Conservation (phyloP, 1,284 basidiomycete genomes). For the Pascua guehoae region DNA sequence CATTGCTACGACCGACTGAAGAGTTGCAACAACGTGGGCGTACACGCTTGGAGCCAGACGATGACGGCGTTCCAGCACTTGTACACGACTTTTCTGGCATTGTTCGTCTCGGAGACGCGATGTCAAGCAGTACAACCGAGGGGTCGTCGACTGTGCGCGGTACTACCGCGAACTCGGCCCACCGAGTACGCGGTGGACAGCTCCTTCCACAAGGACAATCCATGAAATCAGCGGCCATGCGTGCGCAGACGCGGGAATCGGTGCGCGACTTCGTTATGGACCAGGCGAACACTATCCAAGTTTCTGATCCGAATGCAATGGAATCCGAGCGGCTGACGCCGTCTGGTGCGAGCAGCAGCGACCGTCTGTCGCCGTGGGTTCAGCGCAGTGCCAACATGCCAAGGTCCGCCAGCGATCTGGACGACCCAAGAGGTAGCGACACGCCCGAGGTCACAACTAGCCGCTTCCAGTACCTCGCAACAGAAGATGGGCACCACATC, state of each 20-base stretch:
- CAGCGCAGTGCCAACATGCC: background rate
- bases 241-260: conserved; percentile 18
- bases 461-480: conserved; percentile 65
- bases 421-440: background rate
- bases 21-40: background rate
- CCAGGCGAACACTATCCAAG: conserved; percentile 35
- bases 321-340: no score
- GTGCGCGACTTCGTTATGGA: conserved; percentile 38
- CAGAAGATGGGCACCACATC: conserved; percentile 69
- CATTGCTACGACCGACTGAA: no score
- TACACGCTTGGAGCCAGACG: conserved; percentile 25
- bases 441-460: conserved; percentile 1
- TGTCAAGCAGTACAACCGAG: background rate
- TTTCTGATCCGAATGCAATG: conserved; percentile 35
- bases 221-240: conserved; percentile 1
- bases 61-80: conserved; percentile 22
- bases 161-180: background rate
- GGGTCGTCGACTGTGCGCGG: background rate
- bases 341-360: background rate
- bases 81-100: conserved; percentile 36
- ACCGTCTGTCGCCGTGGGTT: background rate
- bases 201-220: background rate
- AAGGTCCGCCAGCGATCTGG: background rate
- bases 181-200: no score
- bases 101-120: conserved; percentile 27